phyloP scores from a whole-genome alignment of 352 stramenopile species.

The Pythium phragmitis region DNA sequence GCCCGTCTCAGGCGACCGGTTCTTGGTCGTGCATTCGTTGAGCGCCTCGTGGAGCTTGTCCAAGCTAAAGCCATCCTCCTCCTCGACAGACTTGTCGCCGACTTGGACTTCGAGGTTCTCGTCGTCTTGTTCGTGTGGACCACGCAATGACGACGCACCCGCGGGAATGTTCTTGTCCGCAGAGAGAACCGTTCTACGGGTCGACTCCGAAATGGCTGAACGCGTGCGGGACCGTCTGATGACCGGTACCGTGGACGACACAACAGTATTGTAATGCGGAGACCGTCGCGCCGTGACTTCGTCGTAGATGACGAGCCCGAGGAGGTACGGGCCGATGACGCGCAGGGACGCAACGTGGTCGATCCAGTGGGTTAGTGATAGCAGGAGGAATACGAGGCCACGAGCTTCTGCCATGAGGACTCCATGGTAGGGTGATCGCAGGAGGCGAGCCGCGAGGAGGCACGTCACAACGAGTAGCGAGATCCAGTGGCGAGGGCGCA shows the following conservation, averaged over 20 bases:
- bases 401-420: constrained; percentile 9
- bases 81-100: constrained; percentile 40
- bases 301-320: constrained; percentile 58
- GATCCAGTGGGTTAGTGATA: constrained; percentile 21
- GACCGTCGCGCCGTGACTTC: constrained; percentile 13
- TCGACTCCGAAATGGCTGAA: constrained; percentile 9
- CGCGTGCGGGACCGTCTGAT: constrained; percentile 1
- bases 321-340: constrained; percentile 45
- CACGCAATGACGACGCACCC: not conserved
- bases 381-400: not conserved
- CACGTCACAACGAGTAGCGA: constrained; percentile 5
- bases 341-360: constrained; percentile 56
- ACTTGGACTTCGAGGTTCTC: constrained; percentile 58
- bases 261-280: not conserved
- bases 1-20: constrained; percentile 31
- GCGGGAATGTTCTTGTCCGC: not conserved
- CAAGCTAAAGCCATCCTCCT: constrained; percentile 34
- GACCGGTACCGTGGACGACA: not conserved
- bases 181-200: not conserved
- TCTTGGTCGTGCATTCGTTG: constrained; percentile 32
- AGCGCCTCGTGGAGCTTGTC: constrained; percentile 55
- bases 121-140: constrained; percentile 23
- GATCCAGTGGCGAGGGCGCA: constrained; percentile 51
- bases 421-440: constrained; percentile 1
- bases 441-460: constrained; percentile 7